Evolutionary conservation across 306 rosid species (phyloP).

Genomic region (Quillaja saponaria): DNA sequence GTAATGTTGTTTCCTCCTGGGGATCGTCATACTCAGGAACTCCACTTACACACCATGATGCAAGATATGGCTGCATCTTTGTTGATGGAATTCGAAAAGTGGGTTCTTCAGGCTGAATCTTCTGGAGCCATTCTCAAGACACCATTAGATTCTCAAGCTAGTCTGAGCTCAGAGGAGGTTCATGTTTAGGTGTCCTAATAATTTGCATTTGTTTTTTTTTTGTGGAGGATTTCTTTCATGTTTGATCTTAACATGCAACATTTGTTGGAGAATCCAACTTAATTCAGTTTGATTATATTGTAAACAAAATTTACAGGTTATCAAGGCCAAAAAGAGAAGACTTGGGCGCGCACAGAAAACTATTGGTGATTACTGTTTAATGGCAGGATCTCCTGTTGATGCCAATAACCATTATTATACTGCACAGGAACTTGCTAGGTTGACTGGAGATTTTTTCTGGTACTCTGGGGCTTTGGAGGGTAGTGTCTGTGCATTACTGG

Average conservation of each 20-base stretch:
- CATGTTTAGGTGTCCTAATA: conserved; percentile 96
- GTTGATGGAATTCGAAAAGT: conserved; percentile 95
- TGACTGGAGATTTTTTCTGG: conserved; percentile 94
- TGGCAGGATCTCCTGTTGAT: conserved; percentile 97
- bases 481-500: conserved; percentile 90
- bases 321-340: conserved; percentile 94
- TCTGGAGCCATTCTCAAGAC: conserved; percentile 96
- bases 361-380: conserved; percentile 89
- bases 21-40: conserved; percentile 74
- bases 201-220: conserved; percentile 20
- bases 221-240: conserved; percentile 7
- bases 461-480: conserved; percentile 97
- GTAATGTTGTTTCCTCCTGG: conserved; percentile 94
- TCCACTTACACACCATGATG: conserved; percentile 93
- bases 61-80: conserved; percentile 90
- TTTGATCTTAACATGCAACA: neutral
- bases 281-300: conserved; percentile 28
- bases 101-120: conserved; percentile 97
- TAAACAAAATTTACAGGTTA: conserved; percentile 54
- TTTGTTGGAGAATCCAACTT: conserved; percentile 17
- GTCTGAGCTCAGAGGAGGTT: conserved; percentile 99
- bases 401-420: conserved; percentile 93
- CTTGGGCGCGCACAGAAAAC: conserved; percentile 98
- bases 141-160: conserved; percentile 97
- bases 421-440: conserved; percentile 83